These are phyloP conservation scores for Sordaria brevicollis DNA, from an alignment of 495 filamentous ascomycete genomes.

Conservation along the genomic window DNA sequence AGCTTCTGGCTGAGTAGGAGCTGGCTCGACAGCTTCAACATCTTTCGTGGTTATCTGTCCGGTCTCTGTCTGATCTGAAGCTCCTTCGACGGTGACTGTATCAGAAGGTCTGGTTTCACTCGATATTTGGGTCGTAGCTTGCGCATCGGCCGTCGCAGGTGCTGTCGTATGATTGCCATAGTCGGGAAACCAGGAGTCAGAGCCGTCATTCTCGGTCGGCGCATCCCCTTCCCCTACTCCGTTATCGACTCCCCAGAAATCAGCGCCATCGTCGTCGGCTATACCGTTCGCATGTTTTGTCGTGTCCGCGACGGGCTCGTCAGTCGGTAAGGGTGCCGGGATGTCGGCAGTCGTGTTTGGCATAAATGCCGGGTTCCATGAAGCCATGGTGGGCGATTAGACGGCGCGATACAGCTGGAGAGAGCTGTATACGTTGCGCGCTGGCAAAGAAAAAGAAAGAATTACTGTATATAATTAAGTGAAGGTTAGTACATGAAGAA, in stretches of 20 bases:
- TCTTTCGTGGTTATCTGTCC: neutral
- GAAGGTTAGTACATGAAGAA: slow-evolving; percentile 7
- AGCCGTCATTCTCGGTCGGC: slow-evolving; percentile 7
- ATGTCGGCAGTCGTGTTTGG: slow-evolving; percentile 30
- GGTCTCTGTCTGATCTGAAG: neutral
- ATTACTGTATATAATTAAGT: slow-evolving; percentile 11
- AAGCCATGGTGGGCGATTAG: slow-evolving; percentile 31
- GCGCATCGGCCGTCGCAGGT: slow-evolving; percentile 9
- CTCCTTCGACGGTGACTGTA: neutral
- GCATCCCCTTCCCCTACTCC: neutral
- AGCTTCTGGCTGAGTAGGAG: neutral
- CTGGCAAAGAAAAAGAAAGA: slow-evolving; percentile 16
- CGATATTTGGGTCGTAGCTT: slow-evolving; percentile 1
- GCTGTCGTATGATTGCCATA: slow-evolving; percentile 22
- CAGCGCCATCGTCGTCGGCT: neutral
- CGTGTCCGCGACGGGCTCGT: neutral
- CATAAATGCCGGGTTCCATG: slow-evolving; percentile 48
- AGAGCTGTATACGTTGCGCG: slow-evolving; percentile 9
- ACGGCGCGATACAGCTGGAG: slow-evolving; percentile 16
- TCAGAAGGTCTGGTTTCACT: neutral
- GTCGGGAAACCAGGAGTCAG: slow-evolving; percentile 22
- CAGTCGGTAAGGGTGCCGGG: slow-evolving; percentile 2
- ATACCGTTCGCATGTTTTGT: neutral
- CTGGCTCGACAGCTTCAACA: neutral
- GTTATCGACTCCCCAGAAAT: neutral